A percentile compares a stretch with the other conserved stretches of the same genome.
phyloP scores from a whole-genome alignment of 768 basidiomycete genomes.

The Tricholoma flavovirens region DNA sequence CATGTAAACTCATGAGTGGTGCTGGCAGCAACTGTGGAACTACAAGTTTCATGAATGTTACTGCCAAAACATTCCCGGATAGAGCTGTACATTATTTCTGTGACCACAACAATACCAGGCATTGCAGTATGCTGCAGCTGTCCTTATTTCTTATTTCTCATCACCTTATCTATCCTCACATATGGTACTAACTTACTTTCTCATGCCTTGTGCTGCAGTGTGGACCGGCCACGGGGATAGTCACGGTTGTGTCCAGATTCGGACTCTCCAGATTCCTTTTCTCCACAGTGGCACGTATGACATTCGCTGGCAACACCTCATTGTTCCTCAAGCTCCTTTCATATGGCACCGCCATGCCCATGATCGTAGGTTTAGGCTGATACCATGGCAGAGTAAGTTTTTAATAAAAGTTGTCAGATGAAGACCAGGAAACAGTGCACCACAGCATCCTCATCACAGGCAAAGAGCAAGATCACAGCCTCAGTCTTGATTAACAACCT shows the following conservation, averaged over 20 bases:
- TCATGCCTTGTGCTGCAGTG: conserved; percentile 38
- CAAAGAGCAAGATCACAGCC: no score
- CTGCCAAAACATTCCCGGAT: conserved; percentile 79
- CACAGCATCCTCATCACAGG: no score
- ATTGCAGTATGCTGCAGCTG: no score
- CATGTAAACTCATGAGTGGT: conserved; percentile 57
- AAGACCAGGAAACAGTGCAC: no score
- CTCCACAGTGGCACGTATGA: conserved; percentile 62
- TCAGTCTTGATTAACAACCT: no score
- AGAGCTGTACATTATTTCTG: conserved; percentile 50
- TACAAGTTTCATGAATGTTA: conserved; percentile 64
- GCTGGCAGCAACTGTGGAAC: conserved; percentile 71
- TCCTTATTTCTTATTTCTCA: not conserved
- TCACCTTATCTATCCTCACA: not conserved
- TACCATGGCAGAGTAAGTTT: no score
- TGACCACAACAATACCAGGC: no score
- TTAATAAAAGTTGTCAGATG: no score
- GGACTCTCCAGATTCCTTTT: conserved; percentile 92
- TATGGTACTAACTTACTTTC: not conserved
- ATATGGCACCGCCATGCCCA: conserved; percentile 71
- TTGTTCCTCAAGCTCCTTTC: conserved; percentile 71
- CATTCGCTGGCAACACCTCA: conserved; percentile 75
- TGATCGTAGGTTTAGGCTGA: conserved; percentile 33
- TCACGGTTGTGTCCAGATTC: no score
- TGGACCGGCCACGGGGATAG: conserved; percentile 74